Conservation (phyloP, 2,329 filamentous ascomycete genomes). For the Helotiales sp. region DNA sequence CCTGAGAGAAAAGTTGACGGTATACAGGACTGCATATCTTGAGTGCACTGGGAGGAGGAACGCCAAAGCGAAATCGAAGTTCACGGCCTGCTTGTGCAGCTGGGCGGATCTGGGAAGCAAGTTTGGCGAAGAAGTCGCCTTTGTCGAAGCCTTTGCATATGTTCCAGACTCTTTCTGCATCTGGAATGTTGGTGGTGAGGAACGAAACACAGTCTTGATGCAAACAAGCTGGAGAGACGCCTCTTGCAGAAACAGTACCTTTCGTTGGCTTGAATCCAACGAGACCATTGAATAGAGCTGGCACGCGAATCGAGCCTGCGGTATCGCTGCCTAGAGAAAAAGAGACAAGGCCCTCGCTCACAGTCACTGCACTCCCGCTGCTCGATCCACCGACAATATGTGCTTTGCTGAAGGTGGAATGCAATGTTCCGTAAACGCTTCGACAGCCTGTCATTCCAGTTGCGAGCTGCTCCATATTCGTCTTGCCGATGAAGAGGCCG, state of each 20-base stretch:
- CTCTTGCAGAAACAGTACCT: constrained; percentile 53
- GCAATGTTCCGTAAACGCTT: constrained; percentile 56
- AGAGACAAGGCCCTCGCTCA: constrained; percentile 55
- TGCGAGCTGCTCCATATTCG: constrained; percentile 59
- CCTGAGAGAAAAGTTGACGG: constrained; percentile 49
- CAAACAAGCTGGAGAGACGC: constrained; percentile 56
- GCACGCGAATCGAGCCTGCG: constrained; percentile 57
- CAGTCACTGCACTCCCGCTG: constrained; percentile 57
- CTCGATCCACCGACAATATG: constrained; percentile 60
- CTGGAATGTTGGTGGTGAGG: constrained; percentile 50
- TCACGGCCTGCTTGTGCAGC: constrained; percentile 32
- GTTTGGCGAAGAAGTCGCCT: constrained; percentile 57
- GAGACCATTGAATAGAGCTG: constrained; percentile 55
- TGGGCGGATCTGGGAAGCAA: constrained; percentile 31
- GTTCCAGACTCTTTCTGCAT: constrained; percentile 55
- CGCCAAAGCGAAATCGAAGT: constrained; percentile 54
- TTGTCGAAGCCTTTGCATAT: constrained; percentile 52
- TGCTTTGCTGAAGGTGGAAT: constrained; percentile 53
- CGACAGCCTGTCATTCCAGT: constrained; percentile 57
- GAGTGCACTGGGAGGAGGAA: constrained; percentile 52
- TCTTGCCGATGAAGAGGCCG: constrained; percentile 62
- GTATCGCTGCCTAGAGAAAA: constrained; percentile 60
- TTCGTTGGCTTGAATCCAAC: constrained; percentile 55
- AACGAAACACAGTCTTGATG: constrained; percentile 60
- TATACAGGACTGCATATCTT: constrained; percentile 49